Conservation (phyloP, 805 yeast species). For the Myxozyma neotropica region DNA sequence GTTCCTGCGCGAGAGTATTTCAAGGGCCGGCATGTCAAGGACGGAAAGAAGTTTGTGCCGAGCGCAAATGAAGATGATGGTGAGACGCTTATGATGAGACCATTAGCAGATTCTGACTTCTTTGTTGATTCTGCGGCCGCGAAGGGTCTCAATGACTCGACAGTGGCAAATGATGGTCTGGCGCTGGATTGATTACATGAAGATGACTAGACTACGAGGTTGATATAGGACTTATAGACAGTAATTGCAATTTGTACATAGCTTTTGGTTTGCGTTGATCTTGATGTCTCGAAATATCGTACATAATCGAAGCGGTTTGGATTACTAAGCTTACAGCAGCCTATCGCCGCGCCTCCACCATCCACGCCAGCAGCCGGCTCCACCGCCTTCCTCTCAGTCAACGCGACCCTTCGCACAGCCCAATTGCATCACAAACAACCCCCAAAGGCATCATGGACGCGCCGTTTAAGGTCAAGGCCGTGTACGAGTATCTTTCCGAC, state of each 20-base stretch:
- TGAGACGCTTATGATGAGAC: conserved; percentile 50
- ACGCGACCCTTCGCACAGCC: too few relatives aligned
- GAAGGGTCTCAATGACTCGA: conserved; percentile 8
- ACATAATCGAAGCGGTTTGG: background rate
- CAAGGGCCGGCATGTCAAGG: conserved; percentile 54
- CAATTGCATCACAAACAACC: background rate
- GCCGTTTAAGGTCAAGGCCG: conserved; percentile 71
- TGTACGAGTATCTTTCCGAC: conserved; percentile 67
- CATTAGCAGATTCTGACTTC: conserved; percentile 67
- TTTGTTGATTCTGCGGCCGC: conserved; percentile 38
- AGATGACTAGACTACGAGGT: background rate
- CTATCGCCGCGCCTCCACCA: conserved; percentile 5
- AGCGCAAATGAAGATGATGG: background rate
- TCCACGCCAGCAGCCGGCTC: background rate
- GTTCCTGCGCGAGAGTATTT: conserved; percentile 86
- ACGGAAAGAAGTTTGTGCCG: conserved; percentile 12
- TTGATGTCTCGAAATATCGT: background rate
- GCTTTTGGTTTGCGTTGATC: background rate
- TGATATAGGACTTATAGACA: background rate
- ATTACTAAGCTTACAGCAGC: background rate
- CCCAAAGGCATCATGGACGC: conserved; percentile 29
- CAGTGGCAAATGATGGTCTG: conserved; percentile 1
- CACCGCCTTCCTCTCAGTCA: background rate
- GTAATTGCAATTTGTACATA: conserved; percentile 5
- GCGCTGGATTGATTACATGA: background rate